These are phyloP conservation scores for Diaporthe sp. DNA, from an alignment of 2,329 filamentous ascomycete species.

Conservation along the genomic window DNA sequence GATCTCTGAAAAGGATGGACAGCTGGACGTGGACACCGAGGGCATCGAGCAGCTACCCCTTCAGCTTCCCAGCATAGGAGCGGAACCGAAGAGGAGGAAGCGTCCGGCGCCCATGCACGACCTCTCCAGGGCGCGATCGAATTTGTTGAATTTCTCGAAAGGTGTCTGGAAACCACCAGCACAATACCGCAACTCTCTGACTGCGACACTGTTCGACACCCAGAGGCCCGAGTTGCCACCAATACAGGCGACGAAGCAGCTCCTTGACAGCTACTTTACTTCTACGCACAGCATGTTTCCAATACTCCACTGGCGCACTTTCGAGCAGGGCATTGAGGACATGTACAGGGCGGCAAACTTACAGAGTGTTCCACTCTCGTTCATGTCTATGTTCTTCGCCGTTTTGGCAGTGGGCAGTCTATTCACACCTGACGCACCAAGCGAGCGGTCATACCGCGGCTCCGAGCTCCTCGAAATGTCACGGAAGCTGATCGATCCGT, in stretches of 20 bases:
- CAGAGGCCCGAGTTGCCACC: conserved; percentile 75
- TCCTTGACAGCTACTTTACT: conserved; percentile 80
- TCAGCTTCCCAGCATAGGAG: conserved; percentile 73
- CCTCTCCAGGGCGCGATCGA: conserved; percentile 76
- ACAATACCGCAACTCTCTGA: conserved; percentile 68
- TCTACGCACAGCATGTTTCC: conserved; percentile 85
- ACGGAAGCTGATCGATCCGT: conserved; percentile 78
- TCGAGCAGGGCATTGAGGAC: conserved; percentile 79
- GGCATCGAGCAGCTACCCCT: conserved; percentile 60
- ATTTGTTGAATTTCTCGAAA: conserved; percentile 77
- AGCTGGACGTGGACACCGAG: conserved; percentile 51
- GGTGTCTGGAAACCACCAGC: conserved; percentile 85
- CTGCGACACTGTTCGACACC: conserved; percentile 57
- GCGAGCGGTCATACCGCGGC: conserved; percentile 63
- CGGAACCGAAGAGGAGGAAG: conserved; percentile 72
- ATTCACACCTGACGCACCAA: conserved; percentile 69
- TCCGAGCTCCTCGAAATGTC: conserved; percentile 78
- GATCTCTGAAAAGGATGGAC: conserved; percentile 61
- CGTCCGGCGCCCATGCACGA: conserved; percentile 73
- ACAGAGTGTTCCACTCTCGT: conserved; percentile 71
- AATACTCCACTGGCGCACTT: conserved; percentile 88
- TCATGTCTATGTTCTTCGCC: conserved; percentile 83
- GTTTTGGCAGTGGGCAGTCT: conserved; percentile 86
- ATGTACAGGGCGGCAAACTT: conserved; percentile 76
- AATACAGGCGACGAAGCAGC: conserved; percentile 74